Evolutionary conservation across 1,284 basidiomycete species (phyloP).

Genomic region (Meira nashicola): DNA sequence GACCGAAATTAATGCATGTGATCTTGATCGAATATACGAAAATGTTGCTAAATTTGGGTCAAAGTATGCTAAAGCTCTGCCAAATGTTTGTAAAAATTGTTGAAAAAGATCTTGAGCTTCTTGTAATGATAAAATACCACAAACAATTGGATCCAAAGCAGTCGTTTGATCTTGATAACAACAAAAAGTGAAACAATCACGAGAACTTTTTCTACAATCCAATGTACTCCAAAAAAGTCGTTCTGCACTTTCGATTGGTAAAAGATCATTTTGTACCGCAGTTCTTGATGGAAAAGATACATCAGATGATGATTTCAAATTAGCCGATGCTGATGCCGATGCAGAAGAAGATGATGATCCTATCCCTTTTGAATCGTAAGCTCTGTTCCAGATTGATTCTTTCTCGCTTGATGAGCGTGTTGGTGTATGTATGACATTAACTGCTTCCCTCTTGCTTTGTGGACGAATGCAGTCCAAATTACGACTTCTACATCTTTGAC

Average conservation of each 20-base stretch:
- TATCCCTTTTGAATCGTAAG: no score
- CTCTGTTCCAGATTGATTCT: no score
- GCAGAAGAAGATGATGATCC: no score
- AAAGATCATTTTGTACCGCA: constrained; percentile 12
- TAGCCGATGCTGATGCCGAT: no score
- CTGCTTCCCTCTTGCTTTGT: background rate
- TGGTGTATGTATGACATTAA: constrained; percentile 14
- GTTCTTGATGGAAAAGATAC: no score
- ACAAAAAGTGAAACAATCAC: background rate
- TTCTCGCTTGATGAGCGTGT: no score
- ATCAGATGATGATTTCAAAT: no score
- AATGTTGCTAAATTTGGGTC: constrained; percentile 24
- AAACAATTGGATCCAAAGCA: background rate
- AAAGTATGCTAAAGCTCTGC: constrained; percentile 24
- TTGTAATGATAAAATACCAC: background rate
- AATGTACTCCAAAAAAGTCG: constrained; percentile 10
- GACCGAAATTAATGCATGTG: constrained; percentile 23
- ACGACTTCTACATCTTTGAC: constrained; percentile 25
- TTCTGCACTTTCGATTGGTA: constrained; percentile 18
- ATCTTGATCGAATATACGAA: constrained; percentile 22
- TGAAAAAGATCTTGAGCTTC: constrained; percentile 21
- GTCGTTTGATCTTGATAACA: background rate
- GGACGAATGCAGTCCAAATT: constrained; percentile 15
- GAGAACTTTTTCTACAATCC: constrained; percentile 5
- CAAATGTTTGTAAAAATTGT: constrained; percentile 24